Evolutionary conservation across 805 yeast species (phyloP), one percentile per base, ranked within the genome.

Genomic region (Suhomyces canberraensis): DNA sequence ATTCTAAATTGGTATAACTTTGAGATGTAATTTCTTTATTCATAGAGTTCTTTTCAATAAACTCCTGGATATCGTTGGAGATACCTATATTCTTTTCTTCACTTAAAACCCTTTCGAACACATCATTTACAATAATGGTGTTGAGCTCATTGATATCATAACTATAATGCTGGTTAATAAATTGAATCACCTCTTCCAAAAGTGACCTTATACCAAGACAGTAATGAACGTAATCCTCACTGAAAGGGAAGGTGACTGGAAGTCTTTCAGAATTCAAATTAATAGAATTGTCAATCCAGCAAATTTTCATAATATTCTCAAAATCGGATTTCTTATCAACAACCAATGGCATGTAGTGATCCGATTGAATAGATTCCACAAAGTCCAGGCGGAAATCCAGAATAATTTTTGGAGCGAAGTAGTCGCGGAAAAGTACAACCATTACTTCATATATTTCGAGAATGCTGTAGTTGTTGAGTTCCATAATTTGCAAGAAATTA

Each of bases 11-110:
- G 40, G 93, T 83, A 47, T 86, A 71, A 47, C 87, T 86, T 64
- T 93, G 98, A 0, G 96, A 83, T 18, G 88, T 75, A 47, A 88
- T 90, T 59, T 91, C 98, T 53, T 95, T 85, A 44, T 89, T 84
- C 9, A 82, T 76, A 2, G 89, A 73, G 46, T 78, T 74, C 33
- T 84, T 72, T 42, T 79, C 78, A 11, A 73, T 70, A 39, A 76
- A 71, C 32, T 85, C 76, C 41, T 81, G 77, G 27, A 68, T 59
- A 42, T 66, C 73, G 40, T 69, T 69, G 47, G 87, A 75, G 1
- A 91, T 84, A 2, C 85, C 76, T 29, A 76, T 52, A 1, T 64
- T 66, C 11, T 56, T 56, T 29, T 57, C 54, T 27, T 65, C 73
- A 14, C 76, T 73, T 43, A 90, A 68, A n/a, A 88, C 75, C 16